Percentiles rank a stretch among this genome's conserved stretches.
These are phyloP conservation scores for Albugo candida DNA, from an alignment of 352 stramenopile genomes.

Conservation along the genomic window DNA sequence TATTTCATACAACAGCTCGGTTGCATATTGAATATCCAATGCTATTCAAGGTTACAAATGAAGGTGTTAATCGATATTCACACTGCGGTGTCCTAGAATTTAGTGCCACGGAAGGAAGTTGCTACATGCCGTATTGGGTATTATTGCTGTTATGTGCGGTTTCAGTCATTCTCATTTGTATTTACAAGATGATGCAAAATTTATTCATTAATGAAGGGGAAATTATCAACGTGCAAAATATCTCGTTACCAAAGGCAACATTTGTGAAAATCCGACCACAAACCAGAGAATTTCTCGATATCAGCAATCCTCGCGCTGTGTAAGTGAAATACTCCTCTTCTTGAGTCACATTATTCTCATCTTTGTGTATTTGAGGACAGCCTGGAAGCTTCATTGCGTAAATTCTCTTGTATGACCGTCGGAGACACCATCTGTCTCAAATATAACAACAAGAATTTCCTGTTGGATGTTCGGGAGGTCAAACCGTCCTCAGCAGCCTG, in stretches of 20 bases:
- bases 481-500: constrained; percentile 89
- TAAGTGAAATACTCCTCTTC: too few species aligned
- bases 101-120: constrained; percentile 92
- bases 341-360: too few species aligned
- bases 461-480: constrained; percentile 96
- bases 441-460: constrained; percentile 98
- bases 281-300: constrained; percentile 96
- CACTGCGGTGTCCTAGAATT: constrained; percentile 98
- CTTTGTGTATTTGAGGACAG: constrained; percentile 12
- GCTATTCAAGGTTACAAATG: constrained; percentile 93
- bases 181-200: constrained; percentile 95
- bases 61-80: constrained; percentile 74
- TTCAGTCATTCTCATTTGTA: background rate
- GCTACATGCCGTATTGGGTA: constrained; percentile 98
- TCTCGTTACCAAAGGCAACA: constrained; percentile 89
- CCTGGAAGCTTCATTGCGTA: constrained; percentile 58
- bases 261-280: constrained; percentile 99
- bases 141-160: background rate
- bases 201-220: constrained; percentile 85
- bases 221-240: constrained; percentile 94
- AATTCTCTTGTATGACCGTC: constrained; percentile 95
- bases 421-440: constrained; percentile 96
- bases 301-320: constrained; percentile 95
- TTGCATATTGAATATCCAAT: constrained; percentile 98
- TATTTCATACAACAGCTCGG: constrained; percentile 20